phyloP scores from a whole-genome alignment of 257 asterid genomes.

The Anisodus acutangulus region DNA sequence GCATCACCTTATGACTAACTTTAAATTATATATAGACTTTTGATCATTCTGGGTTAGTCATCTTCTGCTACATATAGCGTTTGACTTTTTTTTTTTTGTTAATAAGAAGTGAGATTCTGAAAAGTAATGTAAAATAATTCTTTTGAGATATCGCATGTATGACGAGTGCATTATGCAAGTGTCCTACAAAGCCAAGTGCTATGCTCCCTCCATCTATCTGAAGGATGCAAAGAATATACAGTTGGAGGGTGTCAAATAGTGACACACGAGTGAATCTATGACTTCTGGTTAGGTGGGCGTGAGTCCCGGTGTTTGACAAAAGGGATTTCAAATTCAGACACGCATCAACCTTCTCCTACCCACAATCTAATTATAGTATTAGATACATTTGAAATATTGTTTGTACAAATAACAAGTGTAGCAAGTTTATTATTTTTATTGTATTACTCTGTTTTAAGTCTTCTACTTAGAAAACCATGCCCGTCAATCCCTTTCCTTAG shows the following conservation, averaged over 20 bases:
- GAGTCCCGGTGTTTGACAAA: not conserved
- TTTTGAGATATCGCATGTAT: not conserved
- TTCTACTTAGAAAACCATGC: too few species aligned
- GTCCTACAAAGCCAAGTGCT: not conserved
- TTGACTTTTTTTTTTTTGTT: not conserved
- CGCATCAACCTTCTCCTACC: not conserved
- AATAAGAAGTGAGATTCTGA: not conserved
- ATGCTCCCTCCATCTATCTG: not conserved
- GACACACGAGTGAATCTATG: not conserved
- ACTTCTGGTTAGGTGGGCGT: not conserved
- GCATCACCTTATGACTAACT: too few species aligned
- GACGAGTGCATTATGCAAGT: slow-evolving; percentile 27
- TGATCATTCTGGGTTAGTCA: not conserved
- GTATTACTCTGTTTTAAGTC: too few species aligned
- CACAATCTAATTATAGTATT: not conserved
- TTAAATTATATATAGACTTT: too few species aligned
- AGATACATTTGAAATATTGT: not conserved
- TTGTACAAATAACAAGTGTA: not conserved
- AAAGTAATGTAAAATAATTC: not conserved
- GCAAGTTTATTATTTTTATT: not conserved
- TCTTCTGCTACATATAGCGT: not conserved
- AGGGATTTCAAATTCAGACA: slow-evolving; percentile 18
- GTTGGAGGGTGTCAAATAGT: not conserved
- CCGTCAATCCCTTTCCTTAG: too few species aligned
- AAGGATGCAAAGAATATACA: too few species aligned